Evolutionary conservation across 768 basidiomycete species (phyloP).

Genomic region (Pleurotus eryngii): DNA sequence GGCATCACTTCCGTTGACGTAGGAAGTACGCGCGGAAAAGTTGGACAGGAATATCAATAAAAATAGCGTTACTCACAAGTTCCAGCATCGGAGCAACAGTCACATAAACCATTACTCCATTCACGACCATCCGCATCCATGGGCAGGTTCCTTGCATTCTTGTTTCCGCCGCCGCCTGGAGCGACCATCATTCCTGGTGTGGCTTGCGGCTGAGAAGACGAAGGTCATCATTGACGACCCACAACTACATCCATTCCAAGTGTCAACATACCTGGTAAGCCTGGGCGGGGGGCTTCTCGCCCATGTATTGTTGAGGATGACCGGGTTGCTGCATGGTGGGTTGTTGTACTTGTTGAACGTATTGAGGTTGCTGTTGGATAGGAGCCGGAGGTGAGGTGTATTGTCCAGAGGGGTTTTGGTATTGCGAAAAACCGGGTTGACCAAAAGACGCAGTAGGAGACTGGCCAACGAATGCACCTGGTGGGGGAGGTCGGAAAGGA

Average conservation of each 20-base stretch:
- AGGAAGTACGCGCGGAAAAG: neutral
- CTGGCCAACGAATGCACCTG: neutral
- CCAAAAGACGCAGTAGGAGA: neutral
- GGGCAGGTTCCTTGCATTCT: constrained; percentile 24
- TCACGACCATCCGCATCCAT: constrained; percentile 21
- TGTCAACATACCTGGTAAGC: neutral
- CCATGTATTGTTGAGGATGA: neutral
- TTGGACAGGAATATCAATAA: neutral
- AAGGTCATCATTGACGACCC: neutral
- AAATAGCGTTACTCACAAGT: constrained; percentile 17
- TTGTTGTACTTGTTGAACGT: neutral
- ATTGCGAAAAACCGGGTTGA: neutral
- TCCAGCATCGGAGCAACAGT: constrained; percentile 17
- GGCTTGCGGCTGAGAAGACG: constrained; percentile 16
- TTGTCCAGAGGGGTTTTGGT: neutral
- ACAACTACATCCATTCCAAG: neutral
- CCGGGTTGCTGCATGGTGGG: neutral
- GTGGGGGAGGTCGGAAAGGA: constrained; percentile 1
- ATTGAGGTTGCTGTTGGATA: neutral
- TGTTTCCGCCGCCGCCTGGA: constrained; percentile 16
- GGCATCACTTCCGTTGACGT: neutral
- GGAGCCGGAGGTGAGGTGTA: neutral
- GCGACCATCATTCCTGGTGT: constrained; percentile 16
- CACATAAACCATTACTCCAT: constrained; percentile 25
- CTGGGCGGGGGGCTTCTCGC: constrained; percentile 2